Conservation (phyloP, 306 rosid species). For the Gleditsia sinensis region DNA sequence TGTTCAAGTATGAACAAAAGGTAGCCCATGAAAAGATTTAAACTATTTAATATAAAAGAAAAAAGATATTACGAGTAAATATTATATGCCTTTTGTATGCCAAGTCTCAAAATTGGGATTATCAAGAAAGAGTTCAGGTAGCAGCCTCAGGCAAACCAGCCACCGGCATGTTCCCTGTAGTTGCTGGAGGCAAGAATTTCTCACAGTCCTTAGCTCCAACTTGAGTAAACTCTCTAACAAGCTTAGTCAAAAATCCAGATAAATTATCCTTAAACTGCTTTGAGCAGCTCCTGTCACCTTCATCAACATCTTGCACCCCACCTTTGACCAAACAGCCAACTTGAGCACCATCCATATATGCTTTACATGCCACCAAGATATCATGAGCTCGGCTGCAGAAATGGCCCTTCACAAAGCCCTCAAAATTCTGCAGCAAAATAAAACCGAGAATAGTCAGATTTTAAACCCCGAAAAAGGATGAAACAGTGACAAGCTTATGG, state of each 20-base stretch:
- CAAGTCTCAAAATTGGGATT: conserved; percentile 37
- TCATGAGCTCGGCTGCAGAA: conserved; percentile 67
- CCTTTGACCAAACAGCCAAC: conserved; percentile 83
- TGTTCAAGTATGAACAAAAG: conserved; percentile 27
- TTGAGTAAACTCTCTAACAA: conserved; percentile 47
- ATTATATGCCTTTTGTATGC: conserved; percentile 27
- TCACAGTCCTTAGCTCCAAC: conserved; percentile 70
- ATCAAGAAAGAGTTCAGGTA: conserved; percentile 37
- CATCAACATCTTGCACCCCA: conserved; percentile 80
- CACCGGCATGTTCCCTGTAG: conserved; percentile 10
- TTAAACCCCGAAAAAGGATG: not conserved
- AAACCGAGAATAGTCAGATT: conserved; percentile 14
- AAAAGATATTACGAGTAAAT: conserved; percentile 28
- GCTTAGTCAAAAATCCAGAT: conserved; percentile 37
- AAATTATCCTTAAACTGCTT: conserved; percentile 49
- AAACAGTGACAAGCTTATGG: not conserved
- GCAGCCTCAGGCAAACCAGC: conserved; percentile 33
- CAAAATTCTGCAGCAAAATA: conserved; percentile 65
- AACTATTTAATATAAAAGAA: conserved; percentile 26
- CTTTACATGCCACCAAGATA: conserved; percentile 75
- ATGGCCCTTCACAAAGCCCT: conserved; percentile 75
- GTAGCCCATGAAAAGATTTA: conserved; percentile 24
- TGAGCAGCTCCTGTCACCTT: conserved; percentile 79
- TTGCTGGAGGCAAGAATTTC: conserved; percentile 44
- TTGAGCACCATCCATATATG: conserved; percentile 84